phyloP scores from a whole-genome alignment of 2,329 filamentous ascomycete species.

The Hawksworthiomyces lignivorus region DNA sequence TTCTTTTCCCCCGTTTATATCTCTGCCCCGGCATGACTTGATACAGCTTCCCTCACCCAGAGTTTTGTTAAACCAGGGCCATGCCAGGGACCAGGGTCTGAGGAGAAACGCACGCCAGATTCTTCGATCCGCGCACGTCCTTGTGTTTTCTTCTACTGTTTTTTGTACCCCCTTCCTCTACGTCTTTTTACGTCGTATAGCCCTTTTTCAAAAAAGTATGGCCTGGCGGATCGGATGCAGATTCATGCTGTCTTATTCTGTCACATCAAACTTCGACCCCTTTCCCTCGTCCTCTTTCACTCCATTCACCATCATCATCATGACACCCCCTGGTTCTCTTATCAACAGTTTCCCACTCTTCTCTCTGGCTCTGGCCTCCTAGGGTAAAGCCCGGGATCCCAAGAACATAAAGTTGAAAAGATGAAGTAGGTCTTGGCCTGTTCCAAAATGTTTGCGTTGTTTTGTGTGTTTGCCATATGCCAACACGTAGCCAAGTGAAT shows the following conservation, averaged over 20 bases:
- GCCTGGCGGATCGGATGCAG: constrained; percentile 19
- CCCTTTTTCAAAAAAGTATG: too few species aligned
- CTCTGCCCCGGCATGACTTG: constrained; percentile 17
- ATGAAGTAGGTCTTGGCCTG: constrained; percentile 2
- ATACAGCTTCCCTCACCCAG: constrained; percentile 16
- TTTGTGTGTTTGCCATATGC: constrained; percentile 8
- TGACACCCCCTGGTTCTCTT: too few species aligned
- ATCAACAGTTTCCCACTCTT: too few species aligned
- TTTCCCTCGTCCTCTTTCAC: constrained; percentile 1
- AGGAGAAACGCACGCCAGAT: constrained; percentile 14
- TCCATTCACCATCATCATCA: too few species aligned
- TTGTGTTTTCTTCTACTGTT: constrained; percentile 11
- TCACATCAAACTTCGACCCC: constrained; percentile 24
- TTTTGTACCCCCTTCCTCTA: not conserved
- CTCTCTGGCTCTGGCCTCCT: too few species aligned
- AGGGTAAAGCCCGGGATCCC: not conserved
- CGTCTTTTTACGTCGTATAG: too few species aligned
- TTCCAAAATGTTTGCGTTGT: constrained; percentile 1
- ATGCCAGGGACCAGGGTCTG: constrained; percentile 15
- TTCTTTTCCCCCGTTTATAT: not conserved
- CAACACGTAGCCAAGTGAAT: too few species aligned
- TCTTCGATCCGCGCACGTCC: constrained; percentile 19
- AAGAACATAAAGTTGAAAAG: too few species aligned
- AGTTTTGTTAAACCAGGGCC: constrained; percentile 8
- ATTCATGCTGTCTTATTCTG: constrained; percentile 27